Evolutionary conservation across 306 rosid genomes (phyloP).

Genomic region (Lablab purpureus): DNA sequence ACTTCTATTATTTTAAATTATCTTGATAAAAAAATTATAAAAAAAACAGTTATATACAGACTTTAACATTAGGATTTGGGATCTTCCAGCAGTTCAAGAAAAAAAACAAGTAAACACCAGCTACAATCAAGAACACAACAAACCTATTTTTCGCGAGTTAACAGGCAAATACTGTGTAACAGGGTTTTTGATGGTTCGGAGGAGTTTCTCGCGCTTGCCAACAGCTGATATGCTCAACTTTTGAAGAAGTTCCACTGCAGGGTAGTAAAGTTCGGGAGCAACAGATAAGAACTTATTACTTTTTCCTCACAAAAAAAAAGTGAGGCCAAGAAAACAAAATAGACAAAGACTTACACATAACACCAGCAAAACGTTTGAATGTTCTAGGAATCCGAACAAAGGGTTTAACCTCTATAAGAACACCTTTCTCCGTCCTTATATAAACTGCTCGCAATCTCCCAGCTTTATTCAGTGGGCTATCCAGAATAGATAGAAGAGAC

Average conservation of each 20-base stretch:
- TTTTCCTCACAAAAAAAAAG: neutral
- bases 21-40: neutral
- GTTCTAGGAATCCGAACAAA: conserved; percentile 87
- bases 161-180: conserved; percentile 79
- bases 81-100: neutral
- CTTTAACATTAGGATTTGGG: conserved; percentile 8
- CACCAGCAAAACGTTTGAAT: conserved; percentile 80
- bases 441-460: conserved; percentile 82
- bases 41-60: neutral
- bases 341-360: conserved; percentile 75
- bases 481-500: conserved; percentile 83
- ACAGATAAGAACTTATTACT: conserved; percentile 14
- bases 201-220: conserved; percentile 77
- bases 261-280: conserved; percentile 30
- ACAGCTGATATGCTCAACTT: conserved; percentile 79
- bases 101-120: neutral
- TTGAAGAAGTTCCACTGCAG: conserved; percentile 86
- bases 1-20: neutral
- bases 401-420: conserved; percentile 84
- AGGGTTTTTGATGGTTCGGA: conserved; percentile 82
- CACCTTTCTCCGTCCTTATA: conserved; percentile 81
- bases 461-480: conserved; percentile 84
- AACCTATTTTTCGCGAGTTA: conserved; percentile 77
- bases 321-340: neutral
- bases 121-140: conserved; percentile 25